Conservation (phyloP, 805 yeast species). For the Jamesozyma lodderae region DNA sequence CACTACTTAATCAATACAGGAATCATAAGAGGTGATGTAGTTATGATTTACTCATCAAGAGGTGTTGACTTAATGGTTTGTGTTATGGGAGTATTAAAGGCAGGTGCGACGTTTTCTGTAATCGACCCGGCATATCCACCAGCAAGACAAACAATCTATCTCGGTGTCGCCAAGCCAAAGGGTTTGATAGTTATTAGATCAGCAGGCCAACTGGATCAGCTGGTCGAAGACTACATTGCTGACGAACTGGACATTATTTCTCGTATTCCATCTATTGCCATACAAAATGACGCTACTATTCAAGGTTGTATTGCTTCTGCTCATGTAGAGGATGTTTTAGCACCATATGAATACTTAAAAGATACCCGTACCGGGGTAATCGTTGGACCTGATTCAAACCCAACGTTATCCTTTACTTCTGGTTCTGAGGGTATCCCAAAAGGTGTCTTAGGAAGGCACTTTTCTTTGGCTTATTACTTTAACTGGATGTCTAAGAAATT, state of each 20-base stretch:
- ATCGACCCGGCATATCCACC: constrained; percentile 99
- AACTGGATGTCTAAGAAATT: constrained; percentile 96
- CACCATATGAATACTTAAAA: constrained; percentile 37
- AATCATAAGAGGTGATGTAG: constrained; percentile 84
- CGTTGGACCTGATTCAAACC: constrained; percentile 97
- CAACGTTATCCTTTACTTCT: constrained; percentile 91
- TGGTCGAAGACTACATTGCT: constrained; percentile 70
- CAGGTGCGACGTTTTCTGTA: constrained; percentile 97
- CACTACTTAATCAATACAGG: constrained; percentile 78
- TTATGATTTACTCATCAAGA: constrained; percentile 94
- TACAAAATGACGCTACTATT: constrained; percentile 62
- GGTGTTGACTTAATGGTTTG: constrained; percentile 96
- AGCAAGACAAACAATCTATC: constrained; percentile 87
- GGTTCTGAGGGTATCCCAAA: constrained; percentile 98
- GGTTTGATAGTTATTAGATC: constrained; percentile 84
- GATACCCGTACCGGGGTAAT: constrained; percentile 70
- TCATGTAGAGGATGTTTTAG: constrained; percentile 40
- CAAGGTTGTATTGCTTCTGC: constrained; percentile 51
- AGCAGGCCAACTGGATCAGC: constrained; percentile 74
- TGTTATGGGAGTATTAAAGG: constrained; percentile 95
- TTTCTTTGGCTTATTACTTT: constrained; percentile 91
- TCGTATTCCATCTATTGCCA: constrained; percentile 65
- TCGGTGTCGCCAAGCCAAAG: constrained; percentile 86
- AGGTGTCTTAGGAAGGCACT: constrained; percentile 97
- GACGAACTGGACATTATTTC: constrained; percentile 66